Evolutionary conservation across 2,329 filamentous ascomycete genomes (phyloP), one percentile per base, ranked within the genome.

Genomic region (Curvularia spicifera): DNA sequence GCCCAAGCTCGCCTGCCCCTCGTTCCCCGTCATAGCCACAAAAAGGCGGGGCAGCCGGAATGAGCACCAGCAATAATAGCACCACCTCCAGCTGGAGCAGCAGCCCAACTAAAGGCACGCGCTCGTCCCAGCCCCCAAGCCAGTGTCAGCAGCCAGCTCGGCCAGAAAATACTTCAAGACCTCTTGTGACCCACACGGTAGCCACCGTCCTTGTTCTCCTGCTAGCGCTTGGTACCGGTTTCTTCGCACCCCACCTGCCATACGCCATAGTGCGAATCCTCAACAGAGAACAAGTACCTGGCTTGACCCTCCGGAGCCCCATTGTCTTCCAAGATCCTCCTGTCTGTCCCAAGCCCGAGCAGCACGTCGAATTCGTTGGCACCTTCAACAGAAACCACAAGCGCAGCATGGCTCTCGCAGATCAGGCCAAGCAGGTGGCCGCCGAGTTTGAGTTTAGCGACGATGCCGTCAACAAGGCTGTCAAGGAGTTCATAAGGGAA

Each of bases 381-480:
- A 76, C 73, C 55, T 76, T 76, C 68, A 71, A 75, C 66, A 73
- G 66, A 56, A 58, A 70, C 59, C 69, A 72, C 43, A 63, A 69
- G 52, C 76, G 76, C 74, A 81, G 79, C 72, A 83, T 83, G 81
- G 76, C 76, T 55, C 75, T 89, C 59, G 77, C 85, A 65, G 84
- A 88, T 62, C 90, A 94, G 79, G 91, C 93, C 59, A 88, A 88
- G 83, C 87, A 86, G 73, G 87, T 97, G 71, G 90, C 91, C 70
- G 86, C 86, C 68, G 87, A 95, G 78, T 98, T 98, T 79, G 91
- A 96, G 53, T 94, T 93, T 79, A 83, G 87, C 60, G 84, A 92
- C 69, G 86, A 88, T 52, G 85, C 93, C 78, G 85, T 97, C 72
- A 91, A 92, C 76, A 86, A 84, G 71, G 91, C 88, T 65, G 93